phyloP scores from a whole-genome alignment of 2,329 filamentous ascomycete species.

The Paecilomyces niveus region DNA sequence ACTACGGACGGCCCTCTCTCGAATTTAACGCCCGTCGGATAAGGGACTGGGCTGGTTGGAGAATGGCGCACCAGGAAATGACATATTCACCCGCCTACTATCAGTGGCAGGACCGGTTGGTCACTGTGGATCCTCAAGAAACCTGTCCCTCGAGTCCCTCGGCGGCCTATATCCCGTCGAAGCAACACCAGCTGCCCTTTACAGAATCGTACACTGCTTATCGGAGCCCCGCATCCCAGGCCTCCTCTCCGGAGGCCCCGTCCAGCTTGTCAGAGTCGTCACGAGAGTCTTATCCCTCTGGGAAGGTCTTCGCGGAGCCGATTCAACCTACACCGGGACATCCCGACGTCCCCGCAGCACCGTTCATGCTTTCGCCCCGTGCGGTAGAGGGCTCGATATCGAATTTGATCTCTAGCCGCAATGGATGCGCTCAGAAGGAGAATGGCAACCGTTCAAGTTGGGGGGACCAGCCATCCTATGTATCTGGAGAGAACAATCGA shows the following conservation, averaged over 20 bases:
- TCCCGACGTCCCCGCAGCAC: conserved; percentile 11
- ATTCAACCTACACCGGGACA: neutral
- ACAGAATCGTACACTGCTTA: neutral
- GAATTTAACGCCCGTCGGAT: neutral
- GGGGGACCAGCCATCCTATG: conserved; percentile 28
- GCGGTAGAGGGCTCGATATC: conserved; percentile 15
- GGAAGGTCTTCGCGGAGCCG: conserved; percentile 8
- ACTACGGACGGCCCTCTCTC: conserved; percentile 4
- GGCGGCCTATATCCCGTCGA: neutral
- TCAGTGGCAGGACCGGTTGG: conserved; percentile 11
- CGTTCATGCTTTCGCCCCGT: conserved; percentile 15
- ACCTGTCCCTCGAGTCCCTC: conserved; percentile 8
- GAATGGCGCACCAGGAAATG: conserved; percentile 29
- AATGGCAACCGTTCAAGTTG: conserved; percentile 22
- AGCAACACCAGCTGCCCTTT: neutral
- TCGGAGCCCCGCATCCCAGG: conserved; percentile 1
- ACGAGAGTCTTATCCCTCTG: conserved; percentile 13
- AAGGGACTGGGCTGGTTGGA: conserved; percentile 3
- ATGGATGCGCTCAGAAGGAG: conserved; percentile 21
- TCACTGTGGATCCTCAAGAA: neutral
- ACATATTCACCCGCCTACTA: conserved; percentile 28
- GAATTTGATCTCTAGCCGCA: conserved; percentile 18
- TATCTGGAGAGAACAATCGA: conserved; percentile 23
- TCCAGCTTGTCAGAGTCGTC: conserved; percentile 17
- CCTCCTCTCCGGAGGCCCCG: conserved; percentile 10